Evolutionary conservation across 176 grass and related monocot species (phyloP), one percentile per base, ranked within the genome.

Genomic region (Neostapfia colusana): DNA sequence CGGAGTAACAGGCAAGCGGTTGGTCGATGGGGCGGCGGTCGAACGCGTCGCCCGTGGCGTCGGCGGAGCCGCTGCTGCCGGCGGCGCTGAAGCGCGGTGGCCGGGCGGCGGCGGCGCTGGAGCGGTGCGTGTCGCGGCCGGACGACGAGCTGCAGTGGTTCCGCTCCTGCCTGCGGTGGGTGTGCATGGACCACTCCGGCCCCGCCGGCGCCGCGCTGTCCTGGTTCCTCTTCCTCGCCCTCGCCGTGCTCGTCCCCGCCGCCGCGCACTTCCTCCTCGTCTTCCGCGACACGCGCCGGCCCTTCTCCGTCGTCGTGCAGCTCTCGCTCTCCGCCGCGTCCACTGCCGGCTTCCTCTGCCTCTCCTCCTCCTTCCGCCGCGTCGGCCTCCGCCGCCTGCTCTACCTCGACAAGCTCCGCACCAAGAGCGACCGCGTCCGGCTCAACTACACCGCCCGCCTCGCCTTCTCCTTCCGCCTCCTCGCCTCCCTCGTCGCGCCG

Each of bases 141-240:
- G 89, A 93, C 67, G 95, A 88, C 63, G 95, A 93, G 43, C 72
- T 97, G 36, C 83, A 78, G 72, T 91, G 95, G 72, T 90, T 97
- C 86, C 67, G 91, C 13, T 84, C 81, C 6, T 93, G 81, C 72
- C 88, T 93, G 2, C 78, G 82, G 4, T 97, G 89, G 86, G 90
- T 93, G 44, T 91, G 87, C 84, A 91, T 97, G 88, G 95, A 97
- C 81, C 95, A 97, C 65, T 90, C 95, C 0, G 62, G 56, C 38
- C 36, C 70, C 0, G 2, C 8, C 9, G 58, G 61, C 24, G 79
- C 89, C 1, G 65, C 86, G 35, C 31, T 91, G 0, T 97, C 94
- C 0, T 97, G 89, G 86, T 44, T 82, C 0, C 86, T 93, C 65
- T 97, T 97, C 84, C 1, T 70, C 18, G 61, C 79, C 1, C 77